These are phyloP conservation scores for Spiraea crenata DNA, from an alignment of 331 rosid genomes.

Conservation along the genomic window DNA sequence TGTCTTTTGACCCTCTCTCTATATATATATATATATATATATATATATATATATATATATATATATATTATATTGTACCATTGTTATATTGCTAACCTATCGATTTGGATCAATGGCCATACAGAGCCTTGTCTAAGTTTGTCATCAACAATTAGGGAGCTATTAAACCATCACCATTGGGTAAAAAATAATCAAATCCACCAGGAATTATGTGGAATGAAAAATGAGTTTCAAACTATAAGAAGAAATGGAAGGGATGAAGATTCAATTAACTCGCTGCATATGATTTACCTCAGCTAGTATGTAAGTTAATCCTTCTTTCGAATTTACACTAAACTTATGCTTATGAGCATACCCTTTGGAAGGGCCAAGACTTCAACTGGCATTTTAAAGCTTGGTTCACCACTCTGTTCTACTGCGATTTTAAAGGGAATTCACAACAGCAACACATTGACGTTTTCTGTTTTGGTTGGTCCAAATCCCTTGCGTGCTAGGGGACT, in stretches of 20 bases:
- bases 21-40: too few species aligned
- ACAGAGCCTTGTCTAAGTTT: too few species aligned
- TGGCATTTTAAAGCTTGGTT: background rate
- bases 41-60: too few species aligned
- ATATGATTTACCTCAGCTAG: slow-evolving; percentile 23
- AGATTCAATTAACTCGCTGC: slow-evolving; percentile 20
- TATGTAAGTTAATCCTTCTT: slow-evolving; percentile 18
- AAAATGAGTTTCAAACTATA: slow-evolving; percentile 20
- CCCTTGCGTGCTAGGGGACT: background rate
- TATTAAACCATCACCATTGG: background rate
- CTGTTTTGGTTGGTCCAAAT: background rate
- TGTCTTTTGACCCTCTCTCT: too few species aligned
- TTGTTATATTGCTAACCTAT: too few species aligned
- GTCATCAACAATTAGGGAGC: background rate
- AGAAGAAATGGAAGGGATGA: slow-evolving; percentile 25
- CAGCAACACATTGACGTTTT: background rate
- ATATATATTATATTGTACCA: too few species aligned
- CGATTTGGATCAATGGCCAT: too few species aligned
- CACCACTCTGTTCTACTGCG: background rate
- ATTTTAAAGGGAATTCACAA: background rate
- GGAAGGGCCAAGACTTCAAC: background rate
- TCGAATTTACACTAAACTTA: slow-evolving; percentile 6
- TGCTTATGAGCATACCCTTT: background rate
- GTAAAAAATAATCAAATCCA: background rate
- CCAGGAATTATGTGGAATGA: background rate